Percentiles rank a stretch among this genome's conserved stretches.
phyloP scores from a whole-genome alignment of 192 early-diverging fungal species.

The Jimgerdemannia lactiflua region DNA sequence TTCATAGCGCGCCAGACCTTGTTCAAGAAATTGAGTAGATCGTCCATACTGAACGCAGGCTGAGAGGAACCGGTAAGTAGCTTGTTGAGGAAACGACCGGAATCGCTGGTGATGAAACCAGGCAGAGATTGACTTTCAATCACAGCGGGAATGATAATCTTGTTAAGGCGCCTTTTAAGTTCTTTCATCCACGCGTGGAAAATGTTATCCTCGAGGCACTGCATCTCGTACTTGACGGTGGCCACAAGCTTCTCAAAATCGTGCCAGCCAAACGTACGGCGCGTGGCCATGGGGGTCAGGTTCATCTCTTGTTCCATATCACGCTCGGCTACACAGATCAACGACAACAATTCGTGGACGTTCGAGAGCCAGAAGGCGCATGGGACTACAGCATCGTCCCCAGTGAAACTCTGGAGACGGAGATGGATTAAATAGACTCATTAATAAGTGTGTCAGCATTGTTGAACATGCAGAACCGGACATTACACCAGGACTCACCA shows the following conservation, averaged over 20 bases:
- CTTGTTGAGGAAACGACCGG: conserved; percentile 87
- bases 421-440: background rate
- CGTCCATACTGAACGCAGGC: conserved; percentile 90
- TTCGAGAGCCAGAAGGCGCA: conserved; percentile 98
- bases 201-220: conserved; percentile 90
- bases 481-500: conserved; percentile 27
- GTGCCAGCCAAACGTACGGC: conserved; percentile 53
- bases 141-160: conserved; percentile 95
- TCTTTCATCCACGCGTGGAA: conserved; percentile 99
- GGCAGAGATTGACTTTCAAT: conserved; percentile 95
- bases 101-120: conserved; percentile 92
- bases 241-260: conserved; percentile 80
- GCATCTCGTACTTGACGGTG: conserved; percentile 85
- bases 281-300: conserved; percentile 16
- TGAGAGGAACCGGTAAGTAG: conserved; percentile 72
- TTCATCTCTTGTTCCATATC: conserved; percentile 62
- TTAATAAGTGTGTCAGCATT: background rate
- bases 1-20: conserved; percentile 95
- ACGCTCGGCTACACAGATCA: conserved; percentile 75
- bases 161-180: conserved; percentile 89
- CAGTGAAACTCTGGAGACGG: conserved; percentile 58
- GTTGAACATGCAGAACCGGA: background rate
- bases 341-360: conserved; percentile 89
- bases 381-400: conserved; percentile 76
- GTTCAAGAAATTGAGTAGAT: conserved; percentile 90